These are phyloP conservation scores for Fusarium annulatum DNA, from an alignment of 2,329 filamentous ascomycete genomes.

Conservation along the genomic window DNA sequence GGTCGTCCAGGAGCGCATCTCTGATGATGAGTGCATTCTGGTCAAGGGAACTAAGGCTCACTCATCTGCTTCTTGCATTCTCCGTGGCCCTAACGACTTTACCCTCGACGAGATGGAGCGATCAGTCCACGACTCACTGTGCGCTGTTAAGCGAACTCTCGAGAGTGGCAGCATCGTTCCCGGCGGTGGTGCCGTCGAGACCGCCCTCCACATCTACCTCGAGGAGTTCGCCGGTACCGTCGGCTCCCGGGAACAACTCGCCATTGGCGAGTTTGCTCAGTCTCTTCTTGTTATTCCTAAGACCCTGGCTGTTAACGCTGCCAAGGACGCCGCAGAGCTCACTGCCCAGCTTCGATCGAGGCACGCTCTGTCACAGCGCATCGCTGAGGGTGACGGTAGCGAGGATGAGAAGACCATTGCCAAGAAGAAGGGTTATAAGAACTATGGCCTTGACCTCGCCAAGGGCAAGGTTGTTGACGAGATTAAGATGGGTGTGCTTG, in stretches of 20 bases:
- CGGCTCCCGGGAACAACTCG: constrained; percentile 95
- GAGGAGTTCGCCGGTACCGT: constrained; percentile 99
- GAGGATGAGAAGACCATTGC: constrained; percentile 91
- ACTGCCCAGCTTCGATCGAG: constrained; percentile 94
- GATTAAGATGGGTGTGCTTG: constrained; percentile 93
- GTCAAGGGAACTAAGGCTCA: constrained; percentile 96
- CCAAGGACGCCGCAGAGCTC: constrained; percentile 94
- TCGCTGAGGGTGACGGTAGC: constrained; percentile 83
- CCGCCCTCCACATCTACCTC: constrained; percentile 98
- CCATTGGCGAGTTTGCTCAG: constrained; percentile 97
- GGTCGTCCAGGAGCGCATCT: constrained; percentile 97
- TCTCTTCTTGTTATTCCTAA: constrained; percentile 94
- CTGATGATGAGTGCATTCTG: constrained; percentile 97
- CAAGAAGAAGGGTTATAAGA: constrained; percentile 97
- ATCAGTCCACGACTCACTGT: constrained; percentile 95
- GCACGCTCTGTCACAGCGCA: constrained; percentile 93
- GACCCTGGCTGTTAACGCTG: constrained; percentile 95
- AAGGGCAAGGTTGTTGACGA: constrained; percentile 93
- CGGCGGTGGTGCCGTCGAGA: constrained; percentile 95
- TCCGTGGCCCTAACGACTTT: constrained; percentile 95
- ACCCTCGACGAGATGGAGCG: constrained; percentile 99
- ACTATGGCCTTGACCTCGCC: constrained; percentile 92
- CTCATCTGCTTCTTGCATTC: constrained; percentile 94
- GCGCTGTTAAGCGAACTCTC: constrained; percentile 94
- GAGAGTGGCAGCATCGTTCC: constrained; percentile 98